Percentiles rank a stretch among this genome's conserved stretches.
Conservation (phyloP, 1,139 yeast genomes). For the Debaryomycetaceae sp. region DNA sequence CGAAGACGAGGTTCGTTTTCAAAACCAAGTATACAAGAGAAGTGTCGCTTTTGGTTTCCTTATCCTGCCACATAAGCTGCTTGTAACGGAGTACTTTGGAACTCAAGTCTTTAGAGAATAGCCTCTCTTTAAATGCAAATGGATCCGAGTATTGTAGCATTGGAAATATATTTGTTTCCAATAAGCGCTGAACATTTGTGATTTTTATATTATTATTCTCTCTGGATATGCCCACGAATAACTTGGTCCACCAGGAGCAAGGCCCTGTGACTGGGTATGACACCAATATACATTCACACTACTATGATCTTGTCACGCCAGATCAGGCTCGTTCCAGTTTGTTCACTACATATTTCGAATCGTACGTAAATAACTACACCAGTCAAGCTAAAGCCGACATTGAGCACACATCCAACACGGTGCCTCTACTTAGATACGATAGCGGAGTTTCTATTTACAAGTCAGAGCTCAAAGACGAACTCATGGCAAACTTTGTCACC, state of each 20-base stretch:
- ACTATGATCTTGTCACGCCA: background rate
- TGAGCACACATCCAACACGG: background rate
- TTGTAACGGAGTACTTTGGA: slow-evolving; percentile 2
- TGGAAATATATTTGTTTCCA: background rate
- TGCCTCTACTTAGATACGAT: slow-evolving; percentile 1
- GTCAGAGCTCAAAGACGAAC: slow-evolving; percentile 8
- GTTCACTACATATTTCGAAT: background rate
- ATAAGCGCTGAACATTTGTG: background rate
- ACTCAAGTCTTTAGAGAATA: background rate
- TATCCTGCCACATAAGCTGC: background rate
- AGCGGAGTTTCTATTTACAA: slow-evolving; percentile 11
- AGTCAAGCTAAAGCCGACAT: background rate
- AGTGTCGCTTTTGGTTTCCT: slow-evolving; percentile 8
- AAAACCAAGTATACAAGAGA: slow-evolving; percentile 15
- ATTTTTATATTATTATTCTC: background rate
- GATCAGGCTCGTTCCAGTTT: background rate
- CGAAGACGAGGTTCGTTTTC: slow-evolving; percentile 10
- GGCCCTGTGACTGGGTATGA: background rate
- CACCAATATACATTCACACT: background rate
- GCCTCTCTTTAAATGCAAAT: slow-evolving; percentile 1
- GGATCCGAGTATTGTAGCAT: background rate
- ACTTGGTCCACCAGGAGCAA: background rate
- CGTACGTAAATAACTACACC: background rate
- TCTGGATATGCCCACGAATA: background rate
- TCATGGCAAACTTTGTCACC: slow-evolving; percentile 4